Evolutionary conservation across 805 yeast genomes (phyloP), one percentile per base, ranked within the genome.

Genomic region (Diddensiella transvaalensis): DNA sequence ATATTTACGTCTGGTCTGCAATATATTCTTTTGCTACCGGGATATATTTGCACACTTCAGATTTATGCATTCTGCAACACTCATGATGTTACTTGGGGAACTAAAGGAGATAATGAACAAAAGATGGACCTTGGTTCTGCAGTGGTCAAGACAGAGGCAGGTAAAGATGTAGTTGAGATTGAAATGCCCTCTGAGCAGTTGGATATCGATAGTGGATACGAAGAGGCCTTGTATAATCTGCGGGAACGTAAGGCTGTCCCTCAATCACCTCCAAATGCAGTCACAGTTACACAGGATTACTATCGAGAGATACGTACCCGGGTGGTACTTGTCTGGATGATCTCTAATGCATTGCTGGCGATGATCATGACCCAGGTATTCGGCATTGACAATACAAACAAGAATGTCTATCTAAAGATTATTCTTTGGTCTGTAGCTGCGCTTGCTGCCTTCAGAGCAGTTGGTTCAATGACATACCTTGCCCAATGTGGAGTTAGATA

Each of bases 71-170:
- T 91, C 68, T 91, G 99, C 72, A 91, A 91, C 66, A 91, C 97
- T 2, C 98, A 91, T 69, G 99, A 91, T 73, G 96, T 93, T 44
- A 86, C 96, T 0, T 91, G 99, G 99, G 99, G 99, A 68, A 91
- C 99, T 1, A 91, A 91, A 65, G 99, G 99, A 57, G 96, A 90
- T 52, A 85, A 83, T 54, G 79, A 78, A 51, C 84, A 80, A 40
- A 77, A 80, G 17, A 79, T 79, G 54, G 84, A 79, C 52, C 72
- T 83, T 32, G 90, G 95, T 42, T 83, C 86, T 40, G 95, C 95
- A 43, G 85, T 86, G 24, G 85, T 87, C 53, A 83, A 85, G 61
- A 83, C 83, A 52, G 93, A 85, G 47, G 78, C 84, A 49, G 96
- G 96, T 45, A 84, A 82, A 53, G 90, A 86, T 62, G 85, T 88